phyloP scores from a whole-genome alignment of 805 yeast genomes.

The Metschnikowia lachancei region DNA sequence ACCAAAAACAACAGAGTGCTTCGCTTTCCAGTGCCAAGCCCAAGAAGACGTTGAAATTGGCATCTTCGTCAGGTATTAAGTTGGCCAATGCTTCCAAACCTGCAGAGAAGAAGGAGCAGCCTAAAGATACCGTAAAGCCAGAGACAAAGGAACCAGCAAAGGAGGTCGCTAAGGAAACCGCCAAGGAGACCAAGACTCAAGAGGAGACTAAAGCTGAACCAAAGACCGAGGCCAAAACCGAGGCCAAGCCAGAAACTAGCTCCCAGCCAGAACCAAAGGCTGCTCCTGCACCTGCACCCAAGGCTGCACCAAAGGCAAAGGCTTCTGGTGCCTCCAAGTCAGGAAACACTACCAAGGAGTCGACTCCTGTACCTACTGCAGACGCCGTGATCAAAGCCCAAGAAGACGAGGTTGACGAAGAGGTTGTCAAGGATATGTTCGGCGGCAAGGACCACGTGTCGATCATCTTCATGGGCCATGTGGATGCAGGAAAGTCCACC shows the following conservation, averaged over 20 bases:
- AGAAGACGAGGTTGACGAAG: constrained; percentile 82
- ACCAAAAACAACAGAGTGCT: constrained; percentile 63
- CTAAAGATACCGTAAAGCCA: constrained; percentile 38
- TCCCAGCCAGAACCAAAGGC: constrained; percentile 10
- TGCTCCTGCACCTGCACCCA: constrained; percentile 9
- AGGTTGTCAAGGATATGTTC: constrained; percentile 85
- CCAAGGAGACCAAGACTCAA: constrained; percentile 14
- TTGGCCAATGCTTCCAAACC: constrained; percentile 37
- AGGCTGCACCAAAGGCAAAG: constrained; percentile 14
- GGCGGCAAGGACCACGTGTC: constrained; percentile 98
- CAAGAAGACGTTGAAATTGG: constrained; percentile 66
- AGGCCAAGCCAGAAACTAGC: constrained; percentile 1
- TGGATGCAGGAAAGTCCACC: constrained; percentile 98
- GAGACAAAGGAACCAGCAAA: constrained; percentile 14
- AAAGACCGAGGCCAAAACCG: no score
- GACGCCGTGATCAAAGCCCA: constrained; percentile 62
- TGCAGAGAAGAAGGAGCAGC: constrained; percentile 34
- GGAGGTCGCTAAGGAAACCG: constrained; percentile 16
- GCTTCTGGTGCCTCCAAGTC: constrained; percentile 11
- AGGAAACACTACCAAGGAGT: constrained; percentile 19
- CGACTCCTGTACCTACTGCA: constrained; percentile 30
- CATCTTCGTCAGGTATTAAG: constrained; percentile 63
- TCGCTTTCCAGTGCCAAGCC: constrained; percentile 47
- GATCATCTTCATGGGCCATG: constrained; percentile 98
- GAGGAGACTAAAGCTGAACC: constrained; percentile 9